Evolutionary conservation across 495 filamentous ascomycete species (phyloP).

Genomic region (Daldinia concentrica): DNA sequence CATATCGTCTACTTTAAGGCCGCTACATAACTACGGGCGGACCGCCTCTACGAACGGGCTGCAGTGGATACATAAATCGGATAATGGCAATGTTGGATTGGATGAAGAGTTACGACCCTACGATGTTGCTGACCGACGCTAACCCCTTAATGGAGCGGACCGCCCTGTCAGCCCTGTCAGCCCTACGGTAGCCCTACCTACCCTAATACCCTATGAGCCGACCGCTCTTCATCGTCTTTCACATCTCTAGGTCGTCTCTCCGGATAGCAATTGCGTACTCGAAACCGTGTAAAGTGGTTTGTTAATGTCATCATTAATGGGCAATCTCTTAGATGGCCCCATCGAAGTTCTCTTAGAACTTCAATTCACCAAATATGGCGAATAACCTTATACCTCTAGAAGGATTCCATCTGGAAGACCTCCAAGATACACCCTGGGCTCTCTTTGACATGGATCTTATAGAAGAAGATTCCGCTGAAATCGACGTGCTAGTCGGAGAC

Average conservation of each 20-base stretch:
- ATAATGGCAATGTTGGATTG: slow-evolving; percentile 32
- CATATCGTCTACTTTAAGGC: slow-evolving; percentile 4
- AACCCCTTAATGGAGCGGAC: slow-evolving; percentile 32
- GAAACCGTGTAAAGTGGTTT: background rate
- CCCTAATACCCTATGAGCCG: slow-evolving; percentile 17
- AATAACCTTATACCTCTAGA: slow-evolving; percentile 14
- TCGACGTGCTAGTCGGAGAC: slow-evolving; percentile 2
- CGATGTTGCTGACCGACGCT: slow-evolving; percentile 35
- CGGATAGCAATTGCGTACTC: slow-evolving; percentile 4
- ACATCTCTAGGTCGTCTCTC: background rate
- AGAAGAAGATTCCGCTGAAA: slow-evolving; percentile 13
- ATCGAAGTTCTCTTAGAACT: slow-evolving; percentile 8
- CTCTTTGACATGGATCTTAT: slow-evolving; percentile 33
- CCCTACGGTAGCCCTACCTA: slow-evolving; percentile 33
- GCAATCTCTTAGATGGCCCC: slow-evolving; percentile 2
- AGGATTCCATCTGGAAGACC: slow-evolving; percentile 9
- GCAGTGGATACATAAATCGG: slow-evolving; percentile 29
- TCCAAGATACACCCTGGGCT: slow-evolving; percentile 14
- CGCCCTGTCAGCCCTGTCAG: slow-evolving; percentile 40
- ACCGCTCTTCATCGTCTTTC: slow-evolving; percentile 25
- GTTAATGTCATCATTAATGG: background rate
- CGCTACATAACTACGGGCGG: slow-evolving; percentile 10
- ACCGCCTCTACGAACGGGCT: slow-evolving; percentile 16
- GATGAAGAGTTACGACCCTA: slow-evolving; percentile 24
- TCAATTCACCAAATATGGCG: slow-evolving; percentile 20